Evolutionary conservation across 805 yeast genomes (phyloP).

Genomic region (Clavispora santaluciae): DNA sequence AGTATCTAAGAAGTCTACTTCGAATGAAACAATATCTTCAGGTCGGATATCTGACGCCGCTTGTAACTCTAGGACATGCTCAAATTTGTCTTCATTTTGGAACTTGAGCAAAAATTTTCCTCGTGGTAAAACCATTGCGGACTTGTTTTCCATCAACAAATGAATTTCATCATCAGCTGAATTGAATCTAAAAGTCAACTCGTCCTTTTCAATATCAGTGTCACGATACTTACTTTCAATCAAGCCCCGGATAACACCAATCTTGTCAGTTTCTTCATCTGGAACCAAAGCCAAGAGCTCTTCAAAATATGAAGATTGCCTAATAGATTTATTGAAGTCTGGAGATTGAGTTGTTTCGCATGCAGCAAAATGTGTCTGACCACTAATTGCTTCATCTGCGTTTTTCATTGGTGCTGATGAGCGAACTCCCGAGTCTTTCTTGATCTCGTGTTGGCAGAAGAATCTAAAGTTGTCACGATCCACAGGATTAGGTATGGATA

Average conservation of each 20-base stretch:
- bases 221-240: neutral
- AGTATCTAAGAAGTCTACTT: neutral
- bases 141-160: neutral
- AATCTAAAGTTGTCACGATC: neutral
- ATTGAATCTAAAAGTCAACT: neutral
- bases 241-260: neutral
- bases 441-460: neutral
- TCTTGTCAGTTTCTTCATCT: neutral
- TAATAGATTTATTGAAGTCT: neutral
- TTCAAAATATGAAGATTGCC: neutral
- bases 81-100: neutral
- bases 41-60: neutral
- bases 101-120: neutral
- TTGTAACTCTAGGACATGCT: neutral
- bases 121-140: neutral
- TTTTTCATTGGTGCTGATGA: neutral
- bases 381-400: neutral
- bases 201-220: neutral
- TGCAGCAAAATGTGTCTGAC: no score
- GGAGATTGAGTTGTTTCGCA: no score
- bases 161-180: neutral
- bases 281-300: neutral
- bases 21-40: neutral
- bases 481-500: slow-evolving; percentile 4
- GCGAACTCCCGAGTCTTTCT: neutral